Percentiles rank a stretch among this genome's conserved stretches.
phyloP scores from a whole-genome alignment of 2,329 filamentous ascomycete species.

The Colletotrichum chlorophyti region DNA sequence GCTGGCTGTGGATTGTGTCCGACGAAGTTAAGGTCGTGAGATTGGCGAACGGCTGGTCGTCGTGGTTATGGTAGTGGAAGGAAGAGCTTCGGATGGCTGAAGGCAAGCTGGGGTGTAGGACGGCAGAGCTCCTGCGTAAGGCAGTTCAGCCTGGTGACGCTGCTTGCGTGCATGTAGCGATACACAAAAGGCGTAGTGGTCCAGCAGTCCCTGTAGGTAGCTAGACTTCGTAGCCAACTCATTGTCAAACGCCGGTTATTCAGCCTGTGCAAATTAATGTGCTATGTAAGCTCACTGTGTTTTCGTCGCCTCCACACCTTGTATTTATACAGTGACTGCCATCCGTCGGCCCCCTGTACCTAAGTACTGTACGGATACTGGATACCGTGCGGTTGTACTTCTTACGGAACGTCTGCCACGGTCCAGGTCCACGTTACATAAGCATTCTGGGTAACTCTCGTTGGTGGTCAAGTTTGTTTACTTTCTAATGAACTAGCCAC shows the following conservation, averaged over 20 bases:
- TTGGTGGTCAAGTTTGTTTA: conserved; percentile 33
- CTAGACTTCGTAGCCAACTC: neutral
- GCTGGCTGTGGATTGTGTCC: too few species aligned
- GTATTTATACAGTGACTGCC: too few species aligned
- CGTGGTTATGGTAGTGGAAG: conserved; percentile 18
- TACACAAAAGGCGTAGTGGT: neutral
- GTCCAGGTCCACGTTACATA: conserved; percentile 19
- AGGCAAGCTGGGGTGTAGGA: conserved; percentile 32
- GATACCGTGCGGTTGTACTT: too few species aligned
- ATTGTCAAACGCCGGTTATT: neutral
- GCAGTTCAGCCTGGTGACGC: conserved; percentile 51
- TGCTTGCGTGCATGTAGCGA: conserved; percentile 17
- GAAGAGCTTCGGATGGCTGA: conserved; percentile 30
- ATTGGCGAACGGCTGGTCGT: neutral
- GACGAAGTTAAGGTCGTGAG: neutral
- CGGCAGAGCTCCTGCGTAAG: conserved; percentile 43
- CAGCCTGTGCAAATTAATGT: neutral
- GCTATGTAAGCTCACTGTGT: too few species aligned
- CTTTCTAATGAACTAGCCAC: conserved; percentile 31
- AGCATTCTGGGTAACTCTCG: too few species aligned
- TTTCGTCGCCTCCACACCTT: too few species aligned
- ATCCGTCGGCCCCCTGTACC: too few species aligned
- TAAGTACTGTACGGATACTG: too few species aligned
- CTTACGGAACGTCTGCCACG: neutral
- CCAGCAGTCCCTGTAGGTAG: neutral